Evolutionary conservation across 805 yeast genomes (phyloP).

Genomic region (Kodamaea lidongshanica): DNA sequence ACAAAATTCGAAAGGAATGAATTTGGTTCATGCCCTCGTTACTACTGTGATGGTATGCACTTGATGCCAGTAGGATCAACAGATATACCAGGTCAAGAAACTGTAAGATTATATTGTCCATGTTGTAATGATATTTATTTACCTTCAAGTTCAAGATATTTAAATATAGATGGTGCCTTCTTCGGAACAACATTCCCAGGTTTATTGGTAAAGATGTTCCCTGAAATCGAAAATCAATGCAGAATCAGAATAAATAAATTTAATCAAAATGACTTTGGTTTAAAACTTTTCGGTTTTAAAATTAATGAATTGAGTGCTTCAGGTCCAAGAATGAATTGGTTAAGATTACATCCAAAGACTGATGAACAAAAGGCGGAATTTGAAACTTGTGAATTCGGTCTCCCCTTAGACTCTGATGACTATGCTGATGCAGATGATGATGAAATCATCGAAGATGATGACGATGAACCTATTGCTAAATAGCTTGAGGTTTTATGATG

Average conservation of each 20-base stretch:
- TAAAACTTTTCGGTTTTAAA: constrained; percentile 83
- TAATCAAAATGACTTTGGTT: constrained; percentile 53
- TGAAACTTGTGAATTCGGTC: constrained; percentile 55
- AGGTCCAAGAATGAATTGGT: constrained; percentile 97
- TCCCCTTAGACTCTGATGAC: constrained; percentile 39
- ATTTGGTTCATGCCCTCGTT: constrained; percentile 90
- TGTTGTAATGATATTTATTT: constrained; percentile 87
- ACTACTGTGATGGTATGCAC: constrained; percentile 83
- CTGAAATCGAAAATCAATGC: constrained; percentile 80
- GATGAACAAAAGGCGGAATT: constrained; percentile 58
- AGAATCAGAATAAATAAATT: constrained; percentile 43
- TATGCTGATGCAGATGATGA: constrained; percentile 19
- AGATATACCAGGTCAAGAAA: constrained; percentile 86
- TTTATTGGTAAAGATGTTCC: constrained; percentile 80
- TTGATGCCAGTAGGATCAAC: constrained; percentile 86
- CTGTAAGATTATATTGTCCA: constrained; percentile 90
- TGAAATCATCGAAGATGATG: constrained; percentile 4
- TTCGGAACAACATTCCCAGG: constrained; percentile 97
- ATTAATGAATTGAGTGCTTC: constrained; percentile 65
- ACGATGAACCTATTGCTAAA: constrained; percentile 41
- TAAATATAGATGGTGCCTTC: constrained; percentile 91
- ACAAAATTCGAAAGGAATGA: constrained; percentile 83
- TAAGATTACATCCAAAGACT: constrained; percentile 68
- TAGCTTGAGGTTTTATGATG: too few species aligned
- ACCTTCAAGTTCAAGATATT: constrained; percentile 80